phyloP scores from a whole-genome alignment of 192 early-diverging fungal genomes.

The Podila verticillata region DNA sequence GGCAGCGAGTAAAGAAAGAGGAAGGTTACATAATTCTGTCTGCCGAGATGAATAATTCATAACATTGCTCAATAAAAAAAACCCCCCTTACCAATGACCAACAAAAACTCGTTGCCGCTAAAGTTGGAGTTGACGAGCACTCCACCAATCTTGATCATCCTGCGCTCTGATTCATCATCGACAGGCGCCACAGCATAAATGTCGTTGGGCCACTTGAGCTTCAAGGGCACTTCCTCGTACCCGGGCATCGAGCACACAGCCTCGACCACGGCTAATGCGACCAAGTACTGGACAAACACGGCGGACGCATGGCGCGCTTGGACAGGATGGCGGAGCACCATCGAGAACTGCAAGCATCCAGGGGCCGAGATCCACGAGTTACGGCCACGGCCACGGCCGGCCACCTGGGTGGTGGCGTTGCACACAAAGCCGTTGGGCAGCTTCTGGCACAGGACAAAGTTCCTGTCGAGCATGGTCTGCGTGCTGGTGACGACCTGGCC shows the following conservation, averaged over 20 bases:
- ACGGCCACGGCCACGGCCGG: conserved; percentile 90
- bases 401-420: conserved; percentile 81
- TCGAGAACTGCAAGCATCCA: conserved; percentile 90
- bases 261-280: conserved; percentile 85
- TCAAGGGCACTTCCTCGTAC: conserved; percentile 83
- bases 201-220: conserved; percentile 99
- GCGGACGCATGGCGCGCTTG: conserved; percentile 66
- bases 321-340: conserved; percentile 77
- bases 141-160: conserved; percentile 86
- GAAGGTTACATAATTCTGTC: neutral
- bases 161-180: conserved; percentile 28
- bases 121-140: conserved; percentile 88
- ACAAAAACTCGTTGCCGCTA: conserved; percentile 71
- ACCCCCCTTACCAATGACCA: conserved; percentile 78
- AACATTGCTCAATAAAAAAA: neutral
- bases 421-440: conserved; percentile 85
- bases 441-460: conserved; percentile 69
- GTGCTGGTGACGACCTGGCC: conserved; percentile 84
- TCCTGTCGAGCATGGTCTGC: conserved; percentile 95
- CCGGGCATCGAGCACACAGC: conserved; percentile 73
- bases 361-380: conserved; percentile 96
- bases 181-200: conserved; percentile 76
- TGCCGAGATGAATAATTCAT: too few species aligned
- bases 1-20: conserved; percentile 10
- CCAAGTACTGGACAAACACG: conserved; percentile 96